Percentiles rank a stretch among this genome's conserved stretches.
Conservation (phyloP, 305 asterid species). For the Caryopteris hybrid region DNA sequence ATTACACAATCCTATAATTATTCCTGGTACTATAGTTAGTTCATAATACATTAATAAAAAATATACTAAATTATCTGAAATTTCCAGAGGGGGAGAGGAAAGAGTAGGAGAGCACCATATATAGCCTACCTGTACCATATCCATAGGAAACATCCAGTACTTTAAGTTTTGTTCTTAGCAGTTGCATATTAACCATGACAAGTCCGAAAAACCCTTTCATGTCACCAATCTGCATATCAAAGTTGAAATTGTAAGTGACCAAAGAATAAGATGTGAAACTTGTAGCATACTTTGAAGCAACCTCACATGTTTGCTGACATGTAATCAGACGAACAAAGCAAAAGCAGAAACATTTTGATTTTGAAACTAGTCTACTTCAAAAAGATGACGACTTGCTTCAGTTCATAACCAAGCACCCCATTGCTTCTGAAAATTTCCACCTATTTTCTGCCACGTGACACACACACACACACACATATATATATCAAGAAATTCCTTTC, state of each 20-base stretch:
- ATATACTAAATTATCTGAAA: neutral
- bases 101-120: conserved; percentile 12
- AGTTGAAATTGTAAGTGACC: neutral
- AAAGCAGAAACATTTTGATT: neutral
- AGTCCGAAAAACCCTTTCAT: conserved; percentile 73
- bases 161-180: conserved; percentile 59
- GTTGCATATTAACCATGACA: conserved; percentile 44
- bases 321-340: neutral
- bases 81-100: neutral
- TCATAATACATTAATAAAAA: too few relatives aligned
- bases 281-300: neutral
- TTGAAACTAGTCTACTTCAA: neutral
- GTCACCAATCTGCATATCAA: conserved; percentile 64
- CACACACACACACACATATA: too few relatives aligned
- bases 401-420: neutral
- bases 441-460: neutral
- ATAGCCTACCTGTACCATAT: conserved; percentile 52
- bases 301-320: neutral
- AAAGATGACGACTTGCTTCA: too few relatives aligned
- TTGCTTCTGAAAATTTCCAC: neutral
- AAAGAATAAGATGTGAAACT: neutral
- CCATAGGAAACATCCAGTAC: conserved; percentile 63
- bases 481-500: too few relatives aligned
- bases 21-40: too few relatives aligned
- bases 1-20: too few relatives aligned